phyloP scores from a whole-genome alignment of 2,329 filamentous ascomycete species.

The Mariannaea elegans region DNA sequence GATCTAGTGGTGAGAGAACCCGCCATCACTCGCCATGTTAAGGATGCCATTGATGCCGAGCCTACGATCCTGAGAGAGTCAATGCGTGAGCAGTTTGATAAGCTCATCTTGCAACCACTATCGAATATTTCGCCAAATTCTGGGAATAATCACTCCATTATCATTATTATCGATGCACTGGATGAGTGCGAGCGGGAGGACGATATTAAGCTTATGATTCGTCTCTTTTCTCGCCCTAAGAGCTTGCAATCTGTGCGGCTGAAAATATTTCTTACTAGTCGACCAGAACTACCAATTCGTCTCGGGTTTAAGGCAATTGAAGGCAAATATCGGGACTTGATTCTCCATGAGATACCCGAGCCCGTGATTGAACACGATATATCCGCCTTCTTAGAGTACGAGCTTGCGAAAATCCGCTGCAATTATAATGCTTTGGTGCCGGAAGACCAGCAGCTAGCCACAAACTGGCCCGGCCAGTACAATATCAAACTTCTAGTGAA shows the following conservation, averaged over 20 bases:
- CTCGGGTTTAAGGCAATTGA: conserved; percentile 46
- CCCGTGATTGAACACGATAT: conserved; percentile 49
- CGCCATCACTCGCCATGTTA: conserved; percentile 35
- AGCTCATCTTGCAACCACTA: conserved; percentile 49
- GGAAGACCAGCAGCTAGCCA: not conserved
- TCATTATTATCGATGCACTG: not conserved
- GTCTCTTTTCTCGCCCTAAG: not conserved
- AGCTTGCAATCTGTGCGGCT: not conserved
- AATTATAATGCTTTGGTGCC: conserved; percentile 32
- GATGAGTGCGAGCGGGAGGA: no score
- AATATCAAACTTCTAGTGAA: conserved; percentile 24
- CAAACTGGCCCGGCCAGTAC: conserved; percentile 17
- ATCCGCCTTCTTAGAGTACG: conserved; percentile 41
- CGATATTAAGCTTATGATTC: not conserved
- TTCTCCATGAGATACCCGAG: conserved; percentile 48
- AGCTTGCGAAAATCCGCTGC: conserved; percentile 42
- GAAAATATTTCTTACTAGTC: not conserved
- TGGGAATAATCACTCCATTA: not conserved
- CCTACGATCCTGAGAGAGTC: conserved; percentile 39
- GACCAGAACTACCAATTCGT: conserved; percentile 50
- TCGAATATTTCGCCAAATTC: not conserved
- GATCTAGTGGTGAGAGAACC: conserved; percentile 44
- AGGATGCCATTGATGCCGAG: conserved; percentile 42
- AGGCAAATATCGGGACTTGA: conserved; percentile 31
- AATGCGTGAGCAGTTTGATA: conserved; percentile 49